Base-by-base conservation (phyloP, 2,329 filamentous ascomycete genomes). In the Scedosporium apiospermum region DNA sequence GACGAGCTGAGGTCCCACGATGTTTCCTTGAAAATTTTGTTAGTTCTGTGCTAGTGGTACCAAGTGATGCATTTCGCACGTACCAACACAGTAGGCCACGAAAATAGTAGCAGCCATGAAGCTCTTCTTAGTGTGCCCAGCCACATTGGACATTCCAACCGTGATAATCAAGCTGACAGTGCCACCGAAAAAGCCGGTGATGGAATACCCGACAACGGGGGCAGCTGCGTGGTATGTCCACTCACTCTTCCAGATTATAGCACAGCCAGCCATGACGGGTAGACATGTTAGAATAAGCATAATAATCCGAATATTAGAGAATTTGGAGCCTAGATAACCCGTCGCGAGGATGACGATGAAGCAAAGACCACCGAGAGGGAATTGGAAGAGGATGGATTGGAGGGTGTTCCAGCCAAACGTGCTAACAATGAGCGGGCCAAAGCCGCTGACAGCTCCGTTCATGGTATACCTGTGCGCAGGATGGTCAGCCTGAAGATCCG, bases 91-190 rank as follows among this genome's bases (percentile, higher is more conserved):
- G 69, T 91, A 91, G 0, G 87, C 88, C 0, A 90, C 87, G 65
- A 91, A 92, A 1, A 90, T 87, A 0, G 86, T 85, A 0, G 86
- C 85, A 0, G 88, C 87, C 80, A 89, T 90, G 68, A 88, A 86
- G 65, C 85, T 88, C 77, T 91, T 91, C 76, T 92, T 92, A 0
- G 88, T 91, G 26, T 88, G 82, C 0, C 89, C 89, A 0, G 88
- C 88, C 0, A 91, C 87, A 66, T 92, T 92, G 10, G 83, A 82
- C 78, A 81, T 80, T 41, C 78, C 78, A 5, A 82, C 65, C 0
- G 78, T 78, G 65, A 83, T 80, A 61, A 78, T 76, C 51, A 83
- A 75, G 53, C 83, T 87, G 0, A 89, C 88, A 0, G 89, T 87
- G 0, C 83, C 85, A 0, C 88, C 88, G 66, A 91, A 91, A 66